A percentile compares a stretch with the other conserved stretches of the same genome.
Evolutionary conservation across 176 grass and related monocot genomes (phyloP).

Genomic region (Oryza meyeriana): DNA sequence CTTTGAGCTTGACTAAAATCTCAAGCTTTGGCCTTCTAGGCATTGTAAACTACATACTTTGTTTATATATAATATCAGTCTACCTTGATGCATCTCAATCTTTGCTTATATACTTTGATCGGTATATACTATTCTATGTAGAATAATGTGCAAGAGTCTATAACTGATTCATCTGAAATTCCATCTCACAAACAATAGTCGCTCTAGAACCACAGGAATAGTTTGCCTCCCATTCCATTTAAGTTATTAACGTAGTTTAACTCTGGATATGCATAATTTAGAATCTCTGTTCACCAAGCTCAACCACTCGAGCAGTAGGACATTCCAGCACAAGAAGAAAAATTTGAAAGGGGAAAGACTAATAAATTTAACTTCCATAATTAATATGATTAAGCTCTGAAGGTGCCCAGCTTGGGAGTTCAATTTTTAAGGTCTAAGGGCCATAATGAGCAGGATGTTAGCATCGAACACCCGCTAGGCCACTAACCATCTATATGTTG

Average conservation of each 20-base stretch:
- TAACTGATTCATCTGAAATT: not conserved
- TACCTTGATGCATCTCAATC: slow-evolving; percentile 5
- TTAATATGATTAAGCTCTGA: not conserved
- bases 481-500: not conserved
- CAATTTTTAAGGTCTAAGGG: not conserved
- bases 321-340: not conserved
- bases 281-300: not conserved
- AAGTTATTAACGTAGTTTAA: not conserved
- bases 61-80: not conserved
- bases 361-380: not conserved
- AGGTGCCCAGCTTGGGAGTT: not conserved
- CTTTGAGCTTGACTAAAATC: not conserved
- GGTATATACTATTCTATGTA: not conserved
- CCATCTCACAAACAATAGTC: not conserved
- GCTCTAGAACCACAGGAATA: not conserved
- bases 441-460: not conserved
- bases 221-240: not conserved
- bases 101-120: too few species aligned
- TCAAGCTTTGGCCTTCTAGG: slow-evolving; percentile 3
- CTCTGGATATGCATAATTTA: not conserved
- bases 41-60: not conserved
- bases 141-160: not conserved
- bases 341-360: not conserved
- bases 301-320: not conserved
- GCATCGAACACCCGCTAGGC: not conserved